A percentile compares a stretch with the other conserved stretches of the same genome.
Evolutionary conservation across 768 basidiomycete species (phyloP).

Genomic region (Sistotremastrum niveocremeum): DNA sequence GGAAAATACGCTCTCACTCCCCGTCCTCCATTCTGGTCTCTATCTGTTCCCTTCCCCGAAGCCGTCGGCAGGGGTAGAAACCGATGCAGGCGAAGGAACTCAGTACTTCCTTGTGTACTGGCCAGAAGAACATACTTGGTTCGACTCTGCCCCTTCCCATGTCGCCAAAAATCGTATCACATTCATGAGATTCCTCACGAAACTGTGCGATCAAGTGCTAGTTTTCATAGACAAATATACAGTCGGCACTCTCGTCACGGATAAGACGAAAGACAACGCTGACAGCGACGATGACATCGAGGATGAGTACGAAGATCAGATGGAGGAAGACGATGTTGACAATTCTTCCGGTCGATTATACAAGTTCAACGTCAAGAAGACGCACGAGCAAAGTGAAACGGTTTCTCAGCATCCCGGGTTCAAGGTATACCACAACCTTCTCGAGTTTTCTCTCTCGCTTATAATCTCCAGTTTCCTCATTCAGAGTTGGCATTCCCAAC

Average conservation of each 20-base stretch:
- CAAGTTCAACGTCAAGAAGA: conserved; percentile 40
- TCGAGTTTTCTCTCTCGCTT: no score
- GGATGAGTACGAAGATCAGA: conserved; percentile 9
- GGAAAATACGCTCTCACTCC: no score
- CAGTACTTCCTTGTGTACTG: conserved; percentile 41
- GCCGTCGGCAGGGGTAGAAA: conserved; percentile 5
- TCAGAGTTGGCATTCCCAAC: no score
- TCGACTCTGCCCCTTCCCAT: conserved; percentile 30
- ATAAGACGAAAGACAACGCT: conserved; percentile 1
- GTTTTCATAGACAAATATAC: conserved; percentile 37
- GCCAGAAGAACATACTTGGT: conserved; percentile 50
- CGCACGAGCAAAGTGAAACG: conserved; percentile 39
- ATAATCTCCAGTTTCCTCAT: no score
- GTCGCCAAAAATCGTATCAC: conserved; percentile 40
- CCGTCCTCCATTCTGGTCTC: conserved; percentile 32
- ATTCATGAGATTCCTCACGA: conserved; percentile 56
- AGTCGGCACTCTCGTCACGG: conserved; percentile 27
- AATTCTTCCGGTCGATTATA: conserved; percentile 35
- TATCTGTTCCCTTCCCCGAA: conserved; percentile 24
- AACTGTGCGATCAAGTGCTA: conserved; percentile 41
- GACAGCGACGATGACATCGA: conserved; percentile 14
- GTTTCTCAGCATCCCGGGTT: conserved; percentile 32
- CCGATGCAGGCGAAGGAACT: not conserved
- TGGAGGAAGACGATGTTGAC: conserved; percentile 19
- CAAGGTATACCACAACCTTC: conserved; percentile 19